Evolutionary conservation across 2,329 filamentous ascomycete genomes (phyloP).

Genomic region (Diaporthe sp.): DNA sequence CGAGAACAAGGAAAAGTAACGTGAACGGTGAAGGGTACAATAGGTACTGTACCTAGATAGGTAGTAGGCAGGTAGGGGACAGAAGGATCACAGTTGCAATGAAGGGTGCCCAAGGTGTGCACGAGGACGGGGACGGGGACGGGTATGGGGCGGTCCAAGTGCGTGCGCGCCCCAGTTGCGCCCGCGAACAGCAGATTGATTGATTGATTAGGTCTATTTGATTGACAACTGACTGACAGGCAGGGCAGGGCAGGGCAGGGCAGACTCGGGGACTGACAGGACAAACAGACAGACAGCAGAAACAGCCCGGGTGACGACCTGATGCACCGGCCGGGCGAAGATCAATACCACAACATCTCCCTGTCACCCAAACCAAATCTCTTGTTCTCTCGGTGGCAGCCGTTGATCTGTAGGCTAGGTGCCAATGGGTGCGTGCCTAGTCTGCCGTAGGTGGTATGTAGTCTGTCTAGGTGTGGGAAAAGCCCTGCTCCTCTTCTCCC

Average conservation of each 20-base stretch:
- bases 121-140: slow-evolving; percentile 2
- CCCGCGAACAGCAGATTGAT: slow-evolving; percentile 11
- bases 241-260: too few species aligned
- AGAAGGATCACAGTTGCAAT: slow-evolving; percentile 31
- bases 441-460: neutral
- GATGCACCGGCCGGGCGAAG: neutral
- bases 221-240: neutral
- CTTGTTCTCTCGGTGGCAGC: slow-evolving; percentile 16
- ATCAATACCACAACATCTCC: slow-evolving; percentile 19
- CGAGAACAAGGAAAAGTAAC: neutral
- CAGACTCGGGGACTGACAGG: neutral
- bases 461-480: neutral
- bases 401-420: slow-evolving; percentile 1
- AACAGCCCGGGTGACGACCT: neutral
- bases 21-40: neutral
- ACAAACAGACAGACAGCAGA: neutral
- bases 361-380: slow-evolving; percentile 10
- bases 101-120: slow-evolving; percentile 20
- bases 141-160: slow-evolving; percentile 8
- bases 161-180: slow-evolving; percentile 10
- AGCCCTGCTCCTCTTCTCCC: neutral
- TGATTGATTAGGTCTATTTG: neutral
- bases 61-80: neutral
- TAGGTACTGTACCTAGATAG: neutral
- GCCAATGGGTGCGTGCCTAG: neutral